These are phyloP conservation scores for Fusarium marasasianum DNA, from an alignment of 2,329 filamentous ascomycete species.

Conservation along the genomic window DNA sequence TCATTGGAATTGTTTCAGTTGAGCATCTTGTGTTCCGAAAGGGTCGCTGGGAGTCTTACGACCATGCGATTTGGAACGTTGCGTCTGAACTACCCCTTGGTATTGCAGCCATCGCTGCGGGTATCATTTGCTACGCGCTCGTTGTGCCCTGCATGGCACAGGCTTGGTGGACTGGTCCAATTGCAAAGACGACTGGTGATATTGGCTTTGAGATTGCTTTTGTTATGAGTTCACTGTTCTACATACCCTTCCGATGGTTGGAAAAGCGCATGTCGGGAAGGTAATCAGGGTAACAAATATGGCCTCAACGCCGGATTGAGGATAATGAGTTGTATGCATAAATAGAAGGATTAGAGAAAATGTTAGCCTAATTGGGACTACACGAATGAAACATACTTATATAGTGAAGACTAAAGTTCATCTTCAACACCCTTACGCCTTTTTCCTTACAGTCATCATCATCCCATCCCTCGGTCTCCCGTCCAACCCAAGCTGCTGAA, in stretches of 20 bases:
- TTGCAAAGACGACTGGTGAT: constrained; percentile 68
- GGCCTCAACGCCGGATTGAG: constrained; percentile 9
- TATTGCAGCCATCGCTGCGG: constrained; percentile 57
- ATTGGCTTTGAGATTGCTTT: constrained; percentile 74
- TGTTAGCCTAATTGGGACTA: background rate
- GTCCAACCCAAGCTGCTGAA: constrained; percentile 36
- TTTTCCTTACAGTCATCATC: constrained; percentile 36
- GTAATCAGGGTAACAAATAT: constrained; percentile 2
- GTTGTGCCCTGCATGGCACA: constrained; percentile 69
- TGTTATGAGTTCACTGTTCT: constrained; percentile 57
- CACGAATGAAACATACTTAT: background rate
- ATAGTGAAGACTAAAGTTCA: background rate
- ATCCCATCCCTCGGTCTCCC: constrained; percentile 32
- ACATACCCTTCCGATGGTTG: constrained; percentile 57
- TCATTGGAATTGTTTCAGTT: constrained; percentile 58
- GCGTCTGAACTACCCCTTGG: constrained; percentile 57
- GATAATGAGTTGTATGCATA: constrained; percentile 3
- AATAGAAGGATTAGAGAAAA: constrained; percentile 16
- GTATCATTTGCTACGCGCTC: constrained; percentile 57
- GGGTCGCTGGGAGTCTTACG: constrained; percentile 55
- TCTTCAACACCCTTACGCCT: background rate
- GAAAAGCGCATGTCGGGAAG: constrained; percentile 52
- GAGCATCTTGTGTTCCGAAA: constrained; percentile 61
- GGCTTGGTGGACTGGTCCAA: constrained; percentile 69
- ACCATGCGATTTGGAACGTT: constrained; percentile 59